Evolutionary conservation across 2,329 filamentous ascomycete genomes (phyloP).

Genomic region (Tricladium varicosporioides): DNA sequence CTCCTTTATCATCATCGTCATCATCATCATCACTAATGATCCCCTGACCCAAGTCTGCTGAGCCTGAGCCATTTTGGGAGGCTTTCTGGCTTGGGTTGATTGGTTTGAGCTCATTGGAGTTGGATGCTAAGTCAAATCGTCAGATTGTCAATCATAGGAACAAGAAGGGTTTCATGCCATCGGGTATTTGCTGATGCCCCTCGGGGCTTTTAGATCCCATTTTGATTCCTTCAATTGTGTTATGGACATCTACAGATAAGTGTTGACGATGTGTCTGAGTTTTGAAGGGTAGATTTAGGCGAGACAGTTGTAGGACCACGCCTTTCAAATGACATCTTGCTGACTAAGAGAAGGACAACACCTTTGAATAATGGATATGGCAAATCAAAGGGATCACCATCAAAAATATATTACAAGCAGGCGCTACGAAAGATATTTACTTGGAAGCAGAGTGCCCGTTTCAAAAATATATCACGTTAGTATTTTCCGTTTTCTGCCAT

Average conservation of each 20-base stretch:
- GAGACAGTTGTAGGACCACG: background rate
- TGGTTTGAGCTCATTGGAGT: conserved; percentile 21
- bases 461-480: too few relatives aligned
- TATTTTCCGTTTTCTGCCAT: too few relatives aligned
- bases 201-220: conserved; percentile 28
- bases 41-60: conserved; percentile 26
- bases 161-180: conserved; percentile 16
- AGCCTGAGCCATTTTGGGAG: conserved; percentile 15
- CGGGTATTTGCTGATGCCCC: conserved; percentile 22
- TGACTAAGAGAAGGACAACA: background rate
- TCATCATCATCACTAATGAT: conserved; percentile 21
- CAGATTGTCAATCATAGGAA: background rate
- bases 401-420: too few relatives aligned
- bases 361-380: too few relatives aligned
- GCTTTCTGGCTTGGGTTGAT: conserved; percentile 11
- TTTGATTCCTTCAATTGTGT: conserved; percentile 1
- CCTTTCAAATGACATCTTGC: conserved; percentile 12
- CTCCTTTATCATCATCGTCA: conserved; percentile 18
- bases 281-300: background rate
- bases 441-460: too few relatives aligned
- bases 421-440: too few relatives aligned
- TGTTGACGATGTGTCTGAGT: background rate
- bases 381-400: too few relatives aligned
- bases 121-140: conserved; percentile 12
- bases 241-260: conserved; percentile 2